These are phyloP conservation scores for Fusarium compactum DNA, from an alignment of 2,329 filamentous ascomycete genomes.

Conservation along the genomic window DNA sequence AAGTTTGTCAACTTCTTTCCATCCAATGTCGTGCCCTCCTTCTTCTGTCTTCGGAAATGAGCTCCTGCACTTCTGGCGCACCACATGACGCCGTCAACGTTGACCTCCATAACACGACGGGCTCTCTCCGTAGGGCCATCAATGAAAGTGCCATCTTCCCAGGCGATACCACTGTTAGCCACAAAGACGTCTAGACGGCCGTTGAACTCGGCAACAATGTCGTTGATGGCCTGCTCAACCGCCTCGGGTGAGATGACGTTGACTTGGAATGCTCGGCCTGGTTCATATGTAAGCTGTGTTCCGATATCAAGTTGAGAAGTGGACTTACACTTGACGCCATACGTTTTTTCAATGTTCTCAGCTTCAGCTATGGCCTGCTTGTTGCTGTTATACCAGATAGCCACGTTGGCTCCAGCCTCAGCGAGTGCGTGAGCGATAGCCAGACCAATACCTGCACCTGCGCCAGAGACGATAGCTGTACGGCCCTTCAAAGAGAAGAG, in stretches of 20 bases:
- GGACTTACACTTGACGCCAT: conserved; percentile 74
- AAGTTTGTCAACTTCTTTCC: conserved; percentile 72
- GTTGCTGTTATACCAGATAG: conserved; percentile 79
- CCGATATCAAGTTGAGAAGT: neutral
- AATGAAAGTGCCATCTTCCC: conserved; percentile 76
- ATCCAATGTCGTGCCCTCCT: conserved; percentile 71
- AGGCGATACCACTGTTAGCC: conserved; percentile 81
- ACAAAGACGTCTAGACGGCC: conserved; percentile 82
- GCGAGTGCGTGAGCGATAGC: conserved; percentile 73
- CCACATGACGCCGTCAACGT: conserved; percentile 83
- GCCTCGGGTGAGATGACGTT: conserved; percentile 67
- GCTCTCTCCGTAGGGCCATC: conserved; percentile 74
- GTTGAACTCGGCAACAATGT: conserved; percentile 74
- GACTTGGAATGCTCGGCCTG: conserved; percentile 72
- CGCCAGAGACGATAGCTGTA: conserved; percentile 77
- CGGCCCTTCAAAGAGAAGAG: conserved; percentile 77
- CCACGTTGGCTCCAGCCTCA: conserved; percentile 78
- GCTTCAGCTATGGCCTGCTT: conserved; percentile 72
- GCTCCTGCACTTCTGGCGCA: conserved; percentile 76
- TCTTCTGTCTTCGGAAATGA: conserved; percentile 78
- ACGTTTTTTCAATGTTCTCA: conserved; percentile 72
- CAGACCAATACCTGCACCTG: conserved; percentile 75
- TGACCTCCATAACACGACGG: conserved; percentile 75
- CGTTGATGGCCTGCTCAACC: conserved; percentile 63
- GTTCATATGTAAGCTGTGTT: conserved; percentile 16